These are phyloP conservation scores for Sporothrix luriei DNA, from an alignment of 2,329 filamentous ascomycete genomes.

Conservation along the genomic window DNA sequence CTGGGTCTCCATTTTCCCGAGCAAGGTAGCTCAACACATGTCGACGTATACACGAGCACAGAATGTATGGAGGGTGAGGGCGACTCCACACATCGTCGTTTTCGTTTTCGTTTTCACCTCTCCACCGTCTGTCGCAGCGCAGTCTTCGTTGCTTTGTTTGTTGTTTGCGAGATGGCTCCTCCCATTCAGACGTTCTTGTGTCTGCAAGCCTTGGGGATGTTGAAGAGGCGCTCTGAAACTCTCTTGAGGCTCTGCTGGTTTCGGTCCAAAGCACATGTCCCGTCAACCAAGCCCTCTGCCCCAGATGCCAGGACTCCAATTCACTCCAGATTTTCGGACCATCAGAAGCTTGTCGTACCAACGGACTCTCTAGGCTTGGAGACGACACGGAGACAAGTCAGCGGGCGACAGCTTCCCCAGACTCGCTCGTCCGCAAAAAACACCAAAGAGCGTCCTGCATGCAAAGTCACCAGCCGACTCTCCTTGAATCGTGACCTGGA, in stretches of 20 bases:
- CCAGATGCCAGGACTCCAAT: not conserved
- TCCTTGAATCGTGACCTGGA: not conserved
- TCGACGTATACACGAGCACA: too few relatives aligned
- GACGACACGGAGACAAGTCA: not conserved
- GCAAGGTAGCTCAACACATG: too few relatives aligned
- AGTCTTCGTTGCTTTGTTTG: not conserved
- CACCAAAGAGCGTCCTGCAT: not conserved
- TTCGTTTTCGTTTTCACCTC: too few relatives aligned
- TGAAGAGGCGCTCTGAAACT: not conserved
- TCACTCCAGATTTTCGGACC: constrained; percentile 8
- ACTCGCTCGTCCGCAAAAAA: constrained; percentile 4
- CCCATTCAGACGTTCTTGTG: not conserved
- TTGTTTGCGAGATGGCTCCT: constrained; percentile 5
- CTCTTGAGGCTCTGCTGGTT: not conserved
- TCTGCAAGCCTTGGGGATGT: not conserved
- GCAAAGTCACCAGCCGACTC: too few relatives aligned
- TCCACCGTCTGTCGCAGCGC: not conserved
- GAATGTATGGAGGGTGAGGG: not conserved
- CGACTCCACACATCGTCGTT: not conserved
- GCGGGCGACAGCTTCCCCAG: not conserved
- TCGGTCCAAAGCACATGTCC: not conserved
- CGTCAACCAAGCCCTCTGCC: not conserved
- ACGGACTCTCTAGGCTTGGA: constrained; percentile 6
- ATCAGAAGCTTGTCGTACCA: constrained; percentile 5
- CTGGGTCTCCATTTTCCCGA: constrained; percentile 27